Conservation (phyloP, 2,329 filamentous ascomycete species). For the Colletotrichum sp. region DNA sequence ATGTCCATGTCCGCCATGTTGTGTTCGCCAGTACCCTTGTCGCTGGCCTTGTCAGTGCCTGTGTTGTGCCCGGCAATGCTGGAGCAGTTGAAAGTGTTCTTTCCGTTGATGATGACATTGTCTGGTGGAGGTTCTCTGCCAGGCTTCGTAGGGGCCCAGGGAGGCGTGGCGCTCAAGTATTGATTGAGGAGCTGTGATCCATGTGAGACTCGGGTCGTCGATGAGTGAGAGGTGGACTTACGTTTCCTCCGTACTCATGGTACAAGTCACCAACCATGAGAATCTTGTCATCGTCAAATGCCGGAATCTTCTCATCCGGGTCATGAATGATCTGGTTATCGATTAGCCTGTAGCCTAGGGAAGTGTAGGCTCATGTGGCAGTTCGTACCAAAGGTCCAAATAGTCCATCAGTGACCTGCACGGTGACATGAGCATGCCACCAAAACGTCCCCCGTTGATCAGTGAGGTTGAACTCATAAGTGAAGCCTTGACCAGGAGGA, state of each 20-base stretch:
- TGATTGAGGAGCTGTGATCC: constrained; percentile 34
- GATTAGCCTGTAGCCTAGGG: neutral
- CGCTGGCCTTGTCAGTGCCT: constrained; percentile 16
- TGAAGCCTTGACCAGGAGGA: constrained; percentile 56
- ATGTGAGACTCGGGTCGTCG: constrained; percentile 12
- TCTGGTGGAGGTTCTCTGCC: constrained; percentile 45
- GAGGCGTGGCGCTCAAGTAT: constrained; percentile 29
- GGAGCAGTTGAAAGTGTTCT: constrained; percentile 38
- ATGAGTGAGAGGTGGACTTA: constrained; percentile 20
- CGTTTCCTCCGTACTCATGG: constrained; percentile 37
- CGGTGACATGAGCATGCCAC: constrained; percentile 60
- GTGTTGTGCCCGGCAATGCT: constrained; percentile 5
- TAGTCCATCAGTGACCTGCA: constrained; percentile 18
- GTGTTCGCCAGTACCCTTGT: neutral
- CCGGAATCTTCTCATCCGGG: constrained; percentile 31
- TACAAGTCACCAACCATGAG: constrained; percentile 43
- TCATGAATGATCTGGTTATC: constrained; percentile 37
- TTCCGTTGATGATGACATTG: constrained; percentile 44
- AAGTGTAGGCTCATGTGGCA: neutral
- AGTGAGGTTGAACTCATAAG: constrained; percentile 62
- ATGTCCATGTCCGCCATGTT: constrained; percentile 2
- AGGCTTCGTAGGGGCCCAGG: constrained; percentile 35
- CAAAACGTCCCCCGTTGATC: constrained; percentile 64
- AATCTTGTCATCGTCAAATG: constrained; percentile 37
- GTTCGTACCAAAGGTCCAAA: constrained; percentile 18